A percentile compares a stretch with the other conserved stretches of the same genome.
These are phyloP conservation scores for Cornus controversa DNA, from an alignment of 148 eudicot genomes.

Conservation along the genomic window DNA sequence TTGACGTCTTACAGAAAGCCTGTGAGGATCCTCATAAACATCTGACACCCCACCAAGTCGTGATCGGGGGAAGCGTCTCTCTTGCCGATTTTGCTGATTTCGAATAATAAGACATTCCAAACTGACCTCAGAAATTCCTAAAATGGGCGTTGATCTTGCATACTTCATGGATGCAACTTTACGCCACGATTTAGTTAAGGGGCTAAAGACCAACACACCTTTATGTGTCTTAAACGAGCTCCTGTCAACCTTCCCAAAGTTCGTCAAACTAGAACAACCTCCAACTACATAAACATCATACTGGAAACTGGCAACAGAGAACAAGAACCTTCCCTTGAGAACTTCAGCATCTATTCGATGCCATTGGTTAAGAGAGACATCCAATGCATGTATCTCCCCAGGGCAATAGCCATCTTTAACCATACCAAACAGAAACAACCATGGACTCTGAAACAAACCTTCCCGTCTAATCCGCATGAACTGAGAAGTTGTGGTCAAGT, in stretches of 20 bases:
- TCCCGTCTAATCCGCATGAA: slow-evolving; percentile 84
- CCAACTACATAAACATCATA: slow-evolving; percentile 85
- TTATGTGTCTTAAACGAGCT: slow-evolving; percentile 87
- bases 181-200: slow-evolving; percentile 72
- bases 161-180: slow-evolving; percentile 82
- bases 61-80: slow-evolving; percentile 64
- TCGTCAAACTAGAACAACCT: slow-evolving; percentile 86
- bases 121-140: slow-evolving; percentile 69
- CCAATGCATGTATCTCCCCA: slow-evolving; percentile 83
- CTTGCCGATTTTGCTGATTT: slow-evolving; percentile 61
- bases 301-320: slow-evolving; percentile 66
- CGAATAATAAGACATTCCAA: slow-evolving; percentile 49
- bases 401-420: slow-evolving; percentile 87
- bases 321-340: slow-evolving; percentile 82
- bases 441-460: slow-evolving; percentile 66
- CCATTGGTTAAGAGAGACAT: slow-evolving; percentile 72
- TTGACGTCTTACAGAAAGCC: slow-evolving; percentile 87
- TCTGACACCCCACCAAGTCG: slow-evolving; percentile 80
- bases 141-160: slow-evolving; percentile 77
- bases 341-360: slow-evolving; percentile 61
- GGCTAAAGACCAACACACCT: slow-evolving; percentile 70
- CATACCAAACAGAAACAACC: slow-evolving; percentile 78
- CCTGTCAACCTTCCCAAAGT: slow-evolving; percentile 78
- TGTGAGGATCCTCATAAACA: slow-evolving; percentile 95
- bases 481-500: slow-evolving; percentile 59